Evolutionary conservation across 202 grass and related monocot species (phyloP).

Genomic region (Setaria italica): DNA sequence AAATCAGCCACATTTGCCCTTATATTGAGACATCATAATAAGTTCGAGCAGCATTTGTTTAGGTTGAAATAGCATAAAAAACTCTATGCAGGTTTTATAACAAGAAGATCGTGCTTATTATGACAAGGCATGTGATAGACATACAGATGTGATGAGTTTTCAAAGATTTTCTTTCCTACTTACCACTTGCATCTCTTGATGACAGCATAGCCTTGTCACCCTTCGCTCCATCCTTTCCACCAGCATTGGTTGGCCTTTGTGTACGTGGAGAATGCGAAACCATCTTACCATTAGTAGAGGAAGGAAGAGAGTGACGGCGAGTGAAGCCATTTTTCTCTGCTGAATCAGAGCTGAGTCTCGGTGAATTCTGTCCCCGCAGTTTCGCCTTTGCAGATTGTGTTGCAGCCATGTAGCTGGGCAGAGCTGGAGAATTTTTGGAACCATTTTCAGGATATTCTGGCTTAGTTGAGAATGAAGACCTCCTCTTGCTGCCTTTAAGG

Average conservation of each 20-base stretch:
- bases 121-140: not conserved
- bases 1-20: not conserved
- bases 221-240: slow-evolving; percentile 62
- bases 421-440: slow-evolving; percentile 59
- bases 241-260: slow-evolving; percentile 63
- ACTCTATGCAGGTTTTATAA: not conserved
- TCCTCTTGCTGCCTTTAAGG: slow-evolving; percentile 75
- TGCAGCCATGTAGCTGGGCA: slow-evolving; percentile 95
- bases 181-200: slow-evolving; percentile 82
- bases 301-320: slow-evolving; percentile 85
- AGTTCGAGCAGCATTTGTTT: slow-evolving; percentile 5
- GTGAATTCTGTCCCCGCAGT: slow-evolving; percentile 79
- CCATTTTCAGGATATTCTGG: slow-evolving; percentile 80
- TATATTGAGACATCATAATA: not conserved
- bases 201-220: slow-evolving; percentile 72
- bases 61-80: not conserved
- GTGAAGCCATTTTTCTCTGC: slow-evolving; percentile 78
- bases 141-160: slow-evolving; percentile 12
- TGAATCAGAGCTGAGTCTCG: slow-evolving; percentile 76
- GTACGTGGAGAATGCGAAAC: slow-evolving; percentile 76
- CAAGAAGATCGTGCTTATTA: not conserved
- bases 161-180: slow-evolving; percentile 34
- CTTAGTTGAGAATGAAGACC: slow-evolving; percentile 86
- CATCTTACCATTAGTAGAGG: slow-evolving; percentile 73
- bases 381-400: slow-evolving; percentile 95